phyloP scores from a whole-genome alignment of 805 yeast species.

The Zygosaccharomyces pseudorouxii region DNA sequence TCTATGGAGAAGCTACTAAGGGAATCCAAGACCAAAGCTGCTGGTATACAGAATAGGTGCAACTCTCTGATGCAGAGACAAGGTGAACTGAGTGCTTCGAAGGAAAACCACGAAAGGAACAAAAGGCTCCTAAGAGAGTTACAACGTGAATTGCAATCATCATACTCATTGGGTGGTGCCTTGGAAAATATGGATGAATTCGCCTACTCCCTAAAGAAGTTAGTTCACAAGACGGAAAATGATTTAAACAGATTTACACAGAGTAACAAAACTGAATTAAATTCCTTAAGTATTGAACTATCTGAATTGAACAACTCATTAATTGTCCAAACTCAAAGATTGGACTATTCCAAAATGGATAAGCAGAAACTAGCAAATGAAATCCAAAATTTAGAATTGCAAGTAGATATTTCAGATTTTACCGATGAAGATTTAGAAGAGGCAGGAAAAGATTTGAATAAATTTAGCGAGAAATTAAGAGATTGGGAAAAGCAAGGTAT shows the following conservation, averaged over 20 bases:
- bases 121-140: constrained; percentile 16
- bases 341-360: constrained; percentile 46
- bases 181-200: constrained; percentile 2
- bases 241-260: constrained; percentile 11
- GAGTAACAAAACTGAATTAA: constrained; percentile 14
- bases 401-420: constrained; percentile 37
- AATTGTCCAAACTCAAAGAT: constrained; percentile 35
- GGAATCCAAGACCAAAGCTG: constrained; percentile 24
- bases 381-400: constrained; percentile 36
- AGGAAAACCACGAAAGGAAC: constrained; percentile 22
- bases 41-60: constrained; percentile 31
- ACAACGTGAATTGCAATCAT: background rate
- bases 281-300: constrained; percentile 13
- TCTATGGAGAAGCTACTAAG: constrained; percentile 24
- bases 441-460: constrained; percentile 41
- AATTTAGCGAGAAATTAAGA: constrained; percentile 36
- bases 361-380: constrained; percentile 35
- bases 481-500: constrained; percentile 29
- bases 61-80: constrained; percentile 43
- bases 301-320: constrained; percentile 18
- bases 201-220: background rate
- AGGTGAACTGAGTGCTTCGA: constrained; percentile 52
- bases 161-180: background rate
- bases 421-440: constrained; percentile 46
- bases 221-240: constrained; percentile 5